These are phyloP conservation scores for Triangularia setosa DNA, from an alignment of 2,329 filamentous ascomycete species.

Conservation along the genomic window DNA sequence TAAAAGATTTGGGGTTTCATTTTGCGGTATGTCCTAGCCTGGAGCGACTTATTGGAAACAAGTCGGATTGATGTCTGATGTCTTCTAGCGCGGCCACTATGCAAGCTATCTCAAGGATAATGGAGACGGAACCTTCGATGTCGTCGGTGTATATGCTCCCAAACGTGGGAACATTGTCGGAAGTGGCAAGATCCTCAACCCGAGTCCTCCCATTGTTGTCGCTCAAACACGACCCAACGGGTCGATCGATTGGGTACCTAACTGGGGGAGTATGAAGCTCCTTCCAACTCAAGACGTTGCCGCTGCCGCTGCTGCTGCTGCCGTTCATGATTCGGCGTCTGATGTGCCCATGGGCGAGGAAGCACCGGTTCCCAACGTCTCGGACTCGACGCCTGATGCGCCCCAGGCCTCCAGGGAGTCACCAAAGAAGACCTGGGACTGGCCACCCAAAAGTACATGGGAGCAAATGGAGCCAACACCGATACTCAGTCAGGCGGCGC, in stretches of 20 bases:
- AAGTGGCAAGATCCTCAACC: constrained; percentile 14
- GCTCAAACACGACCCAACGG: constrained; percentile 7
- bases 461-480: background rate
- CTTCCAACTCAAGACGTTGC: background rate
- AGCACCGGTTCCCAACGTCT: background rate
- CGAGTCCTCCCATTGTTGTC: constrained; percentile 19
- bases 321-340: background rate
- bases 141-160: constrained; percentile 11
- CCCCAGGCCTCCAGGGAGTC: background rate
- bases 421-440: background rate
- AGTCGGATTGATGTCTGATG: background rate
- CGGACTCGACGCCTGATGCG: background rate
- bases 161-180: background rate
- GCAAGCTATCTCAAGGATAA: constrained; percentile 23
- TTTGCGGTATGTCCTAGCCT: constrained; percentile 18
- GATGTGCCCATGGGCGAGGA: background rate
- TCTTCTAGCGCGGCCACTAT: constrained; percentile 18
- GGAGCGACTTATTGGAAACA: background rate
- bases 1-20: constrained; percentile 21
- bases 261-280: background rate
- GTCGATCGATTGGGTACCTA: background rate
- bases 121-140: constrained; percentile 22
- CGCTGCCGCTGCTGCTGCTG: background rate
- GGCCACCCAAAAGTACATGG: background rate
- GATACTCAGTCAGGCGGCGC: background rate